Evolutionary conservation across 768 basidiomycete species (phyloP).

Genomic region (Trichaptum fuscoviolaceum): DNA sequence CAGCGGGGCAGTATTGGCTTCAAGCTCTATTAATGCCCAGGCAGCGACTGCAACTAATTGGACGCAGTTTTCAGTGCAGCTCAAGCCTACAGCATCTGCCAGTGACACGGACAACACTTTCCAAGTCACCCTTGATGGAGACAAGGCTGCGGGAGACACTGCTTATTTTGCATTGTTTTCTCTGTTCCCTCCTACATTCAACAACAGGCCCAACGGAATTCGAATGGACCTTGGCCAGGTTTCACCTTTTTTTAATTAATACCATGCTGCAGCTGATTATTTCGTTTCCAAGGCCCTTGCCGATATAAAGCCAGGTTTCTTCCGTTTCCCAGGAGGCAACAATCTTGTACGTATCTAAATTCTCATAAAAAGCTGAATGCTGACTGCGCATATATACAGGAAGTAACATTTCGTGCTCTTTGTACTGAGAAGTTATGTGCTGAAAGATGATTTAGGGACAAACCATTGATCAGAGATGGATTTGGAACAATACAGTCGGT

Average conservation of each 20-base stretch:
- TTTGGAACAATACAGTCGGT: conserved; percentile 62
- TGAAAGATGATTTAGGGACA: conserved; percentile 37
- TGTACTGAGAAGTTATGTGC: conserved; percentile 7
- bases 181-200: conserved; percentile 67
- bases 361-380: conserved; percentile 12
- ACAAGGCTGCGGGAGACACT: conserved; percentile 33
- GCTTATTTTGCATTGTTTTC: conserved; percentile 58
- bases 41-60: conserved; percentile 42
- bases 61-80: conserved; percentile 38
- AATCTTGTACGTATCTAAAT: conserved; percentile 41
- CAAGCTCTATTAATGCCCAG: conserved; percentile 28
- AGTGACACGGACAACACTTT: conserved; percentile 45
- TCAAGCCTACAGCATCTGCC: conserved; percentile 40
- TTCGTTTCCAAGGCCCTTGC: conserved; percentile 37
- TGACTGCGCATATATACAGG: conserved; percentile 28
- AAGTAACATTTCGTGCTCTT: conserved; percentile 25
- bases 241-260: conserved; percentile 8
- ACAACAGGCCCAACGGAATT: conserved; percentile 53
- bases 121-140: conserved; percentile 45
- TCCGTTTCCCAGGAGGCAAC: conserved; percentile 66
- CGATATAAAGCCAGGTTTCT: conserved; percentile 54
- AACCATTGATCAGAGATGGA: conserved; percentile 49
- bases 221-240: conserved; percentile 55
- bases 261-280: background rate
- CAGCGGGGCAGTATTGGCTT: conserved; percentile 40